Percentiles rank a stretch among this genome's conserved stretches.
phyloP scores from a whole-genome alignment of 2,329 filamentous ascomycete species.

The Colletotrichum euphorbiae region DNA sequence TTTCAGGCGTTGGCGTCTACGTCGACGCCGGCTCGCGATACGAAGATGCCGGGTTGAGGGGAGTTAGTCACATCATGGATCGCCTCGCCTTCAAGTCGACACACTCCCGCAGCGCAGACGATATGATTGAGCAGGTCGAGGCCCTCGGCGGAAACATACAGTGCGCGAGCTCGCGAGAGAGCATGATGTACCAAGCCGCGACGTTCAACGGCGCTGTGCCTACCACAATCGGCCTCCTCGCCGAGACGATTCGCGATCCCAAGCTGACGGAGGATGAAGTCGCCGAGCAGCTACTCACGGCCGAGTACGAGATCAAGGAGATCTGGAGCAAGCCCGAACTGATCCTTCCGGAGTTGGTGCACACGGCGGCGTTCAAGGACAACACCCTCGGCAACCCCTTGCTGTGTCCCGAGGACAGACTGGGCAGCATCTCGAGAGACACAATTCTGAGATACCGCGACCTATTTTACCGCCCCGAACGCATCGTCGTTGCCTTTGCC shows the following conservation, averaged over 20 bases:
- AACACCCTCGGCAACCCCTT: slow-evolving; percentile 96
- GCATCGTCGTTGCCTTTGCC: slow-evolving; percentile 95
- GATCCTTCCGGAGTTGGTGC: slow-evolving; percentile 93
- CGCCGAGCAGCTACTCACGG: slow-evolving; percentile 86
- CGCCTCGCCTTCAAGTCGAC: slow-evolving; percentile 95
- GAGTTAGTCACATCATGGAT: slow-evolving; percentile 96
- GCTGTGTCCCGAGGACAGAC: slow-evolving; percentile 86
- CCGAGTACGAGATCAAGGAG: slow-evolving; percentile 92
- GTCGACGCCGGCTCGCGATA: slow-evolving; percentile 95
- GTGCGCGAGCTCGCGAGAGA: slow-evolving; percentile 94
- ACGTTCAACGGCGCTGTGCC: slow-evolving; percentile 96
- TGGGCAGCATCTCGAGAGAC: slow-evolving; percentile 77
- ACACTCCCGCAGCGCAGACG: slow-evolving; percentile 75
- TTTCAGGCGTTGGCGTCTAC: slow-evolving; percentile 95
- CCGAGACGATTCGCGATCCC: slow-evolving; percentile 92
- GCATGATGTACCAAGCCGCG: slow-evolving; percentile 98
- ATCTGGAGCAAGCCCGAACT: slow-evolving; percentile 98
- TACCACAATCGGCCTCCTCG: slow-evolving; percentile 83
- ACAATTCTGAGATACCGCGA: slow-evolving; percentile 84
- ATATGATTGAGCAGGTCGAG: slow-evolving; percentile 90
- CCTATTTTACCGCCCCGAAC: slow-evolving; percentile 87
- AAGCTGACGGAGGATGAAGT: slow-evolving; percentile 89
- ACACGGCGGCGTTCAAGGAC: slow-evolving; percentile 94
- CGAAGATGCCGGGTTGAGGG: slow-evolving; percentile 85
- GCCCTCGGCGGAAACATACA: slow-evolving; percentile 94